Evolutionary conservation across 2,329 filamentous ascomycete genomes (phyloP).

Genomic region (Stagonosporopsis rhizophila): DNA sequence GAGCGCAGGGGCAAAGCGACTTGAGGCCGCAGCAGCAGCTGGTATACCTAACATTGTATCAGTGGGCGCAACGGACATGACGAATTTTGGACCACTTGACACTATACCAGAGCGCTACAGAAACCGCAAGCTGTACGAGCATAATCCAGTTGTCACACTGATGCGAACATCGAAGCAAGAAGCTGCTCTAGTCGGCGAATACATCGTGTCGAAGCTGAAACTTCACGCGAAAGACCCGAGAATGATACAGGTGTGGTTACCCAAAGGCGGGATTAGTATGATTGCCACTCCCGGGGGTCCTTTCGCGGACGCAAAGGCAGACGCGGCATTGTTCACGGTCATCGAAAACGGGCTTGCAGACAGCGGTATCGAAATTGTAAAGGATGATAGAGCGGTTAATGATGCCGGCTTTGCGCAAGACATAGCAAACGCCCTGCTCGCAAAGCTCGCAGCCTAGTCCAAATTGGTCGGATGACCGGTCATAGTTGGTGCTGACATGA

Average conservation of each 20-base stretch:
- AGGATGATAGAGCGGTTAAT: conserved; percentile 63
- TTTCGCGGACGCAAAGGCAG: conserved; percentile 61
- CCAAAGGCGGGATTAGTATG: conserved; percentile 67
- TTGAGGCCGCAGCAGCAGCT: conserved; percentile 63
- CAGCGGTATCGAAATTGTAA: conserved; percentile 58
- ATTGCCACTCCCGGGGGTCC: conserved; percentile 61
- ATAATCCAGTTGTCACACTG: conserved; percentile 71
- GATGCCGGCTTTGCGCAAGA: conserved; percentile 59
- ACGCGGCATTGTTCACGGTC: conserved; percentile 56
- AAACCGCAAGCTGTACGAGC: conserved; percentile 63
- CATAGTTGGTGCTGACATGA: not conserved
- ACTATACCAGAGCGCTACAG: conserved; percentile 65
- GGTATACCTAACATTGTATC: conserved; percentile 66
- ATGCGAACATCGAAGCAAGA: conserved; percentile 70
- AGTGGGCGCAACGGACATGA: conserved; percentile 56
- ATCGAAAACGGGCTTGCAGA: conserved; percentile 59
- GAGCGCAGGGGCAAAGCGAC: conserved; percentile 63
- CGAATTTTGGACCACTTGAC: conserved; percentile 66
- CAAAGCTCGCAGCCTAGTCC: conserved; percentile 23
- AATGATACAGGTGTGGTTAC: conserved; percentile 65
- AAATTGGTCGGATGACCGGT: not conserved
- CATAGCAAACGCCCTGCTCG: conserved; percentile 54
- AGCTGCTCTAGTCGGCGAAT: conserved; percentile 60
- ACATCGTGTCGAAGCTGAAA: conserved; percentile 63
- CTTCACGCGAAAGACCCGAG: conserved; percentile 49